Conservation (phyloP, 164 flowering plant species). For the Magnolia changhungtana region DNA sequence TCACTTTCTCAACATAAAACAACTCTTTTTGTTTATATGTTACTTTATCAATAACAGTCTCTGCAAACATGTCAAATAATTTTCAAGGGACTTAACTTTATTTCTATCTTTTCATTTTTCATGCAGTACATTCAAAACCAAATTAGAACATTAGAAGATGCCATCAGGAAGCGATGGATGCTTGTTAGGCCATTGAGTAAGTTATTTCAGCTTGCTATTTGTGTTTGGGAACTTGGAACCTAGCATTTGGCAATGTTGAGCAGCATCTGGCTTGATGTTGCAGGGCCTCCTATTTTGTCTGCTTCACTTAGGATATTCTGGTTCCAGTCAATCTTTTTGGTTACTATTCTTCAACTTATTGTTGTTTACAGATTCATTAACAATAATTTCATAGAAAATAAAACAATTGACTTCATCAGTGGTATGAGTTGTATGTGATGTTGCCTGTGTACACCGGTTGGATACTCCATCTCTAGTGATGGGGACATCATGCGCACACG, state of each 20-base stretch:
- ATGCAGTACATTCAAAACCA: conserved; percentile 70
- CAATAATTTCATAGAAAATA: no score
- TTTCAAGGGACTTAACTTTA: background rate
- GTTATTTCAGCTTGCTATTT: conserved; percentile 15
- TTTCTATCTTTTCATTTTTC: background rate
- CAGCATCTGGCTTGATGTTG: background rate
- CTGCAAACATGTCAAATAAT: background rate
- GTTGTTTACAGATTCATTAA: background rate
- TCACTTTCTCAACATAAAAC: background rate
- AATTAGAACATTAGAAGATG: conserved; percentile 52
- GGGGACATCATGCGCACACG: no score
- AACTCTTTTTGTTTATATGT: background rate
- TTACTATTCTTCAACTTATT: background rate
- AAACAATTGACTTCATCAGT: no score
- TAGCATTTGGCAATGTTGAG: background rate
- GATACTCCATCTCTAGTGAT: no score
- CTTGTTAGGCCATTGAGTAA: conserved; percentile 43
- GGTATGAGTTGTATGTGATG: no score
- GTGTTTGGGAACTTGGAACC: background rate
- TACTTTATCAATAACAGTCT: background rate
- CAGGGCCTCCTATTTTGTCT: background rate
- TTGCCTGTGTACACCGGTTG: no score
- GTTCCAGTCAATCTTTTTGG: background rate
- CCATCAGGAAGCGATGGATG: conserved; percentile 65
- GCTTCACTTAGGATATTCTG: background rate